A percentile compares a stretch with the other conserved stretches of the same genome.
These are phyloP conservation scores for Kondoa malvinella DNA, from an alignment of 768 basidiomycete genomes.

Conservation along the genomic window DNA sequence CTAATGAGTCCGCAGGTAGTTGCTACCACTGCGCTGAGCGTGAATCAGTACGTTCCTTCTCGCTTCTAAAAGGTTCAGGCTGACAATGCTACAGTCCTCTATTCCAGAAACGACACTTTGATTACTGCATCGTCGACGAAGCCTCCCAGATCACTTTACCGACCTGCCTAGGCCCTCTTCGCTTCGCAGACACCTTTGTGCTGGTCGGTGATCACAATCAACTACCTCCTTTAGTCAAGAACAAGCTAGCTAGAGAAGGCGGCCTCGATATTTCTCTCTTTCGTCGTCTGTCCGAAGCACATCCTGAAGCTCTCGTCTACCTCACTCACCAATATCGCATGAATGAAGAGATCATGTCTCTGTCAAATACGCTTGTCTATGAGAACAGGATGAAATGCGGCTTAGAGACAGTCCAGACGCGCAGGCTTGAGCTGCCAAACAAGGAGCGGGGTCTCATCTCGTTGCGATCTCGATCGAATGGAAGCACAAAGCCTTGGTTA, in stretches of 20 bases:
- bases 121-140: constrained; percentile 95
- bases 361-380: constrained; percentile 79
- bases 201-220: constrained; percentile 97
- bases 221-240: constrained; percentile 80
- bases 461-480: background rate
- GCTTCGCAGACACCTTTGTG: constrained; percentile 75
- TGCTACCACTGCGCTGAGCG: constrained; percentile 81
- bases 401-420: constrained; percentile 48
- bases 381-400: constrained; percentile 61
- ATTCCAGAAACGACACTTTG: constrained; percentile 68
- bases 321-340: constrained; percentile 82
- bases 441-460: constrained; percentile 33
- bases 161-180: constrained; percentile 80
- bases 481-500: constrained; percentile 11
- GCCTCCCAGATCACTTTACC: constrained; percentile 95
- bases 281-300: constrained; percentile 66
- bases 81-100: constrained; percentile 42
- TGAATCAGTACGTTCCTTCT: constrained; percentile 61
- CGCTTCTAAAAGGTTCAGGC: background rate
- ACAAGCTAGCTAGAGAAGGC: constrained; percentile 55
- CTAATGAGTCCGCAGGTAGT: constrained; percentile 80
- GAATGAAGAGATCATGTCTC: constrained; percentile 86
- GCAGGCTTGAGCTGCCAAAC: constrained; percentile 43
- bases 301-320: constrained; percentile 56
- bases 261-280: constrained; percentile 85